These are phyloP conservation scores for Mentha longifolia DNA, from an alignment of 257 asterid species.

Conservation along the genomic window DNA sequence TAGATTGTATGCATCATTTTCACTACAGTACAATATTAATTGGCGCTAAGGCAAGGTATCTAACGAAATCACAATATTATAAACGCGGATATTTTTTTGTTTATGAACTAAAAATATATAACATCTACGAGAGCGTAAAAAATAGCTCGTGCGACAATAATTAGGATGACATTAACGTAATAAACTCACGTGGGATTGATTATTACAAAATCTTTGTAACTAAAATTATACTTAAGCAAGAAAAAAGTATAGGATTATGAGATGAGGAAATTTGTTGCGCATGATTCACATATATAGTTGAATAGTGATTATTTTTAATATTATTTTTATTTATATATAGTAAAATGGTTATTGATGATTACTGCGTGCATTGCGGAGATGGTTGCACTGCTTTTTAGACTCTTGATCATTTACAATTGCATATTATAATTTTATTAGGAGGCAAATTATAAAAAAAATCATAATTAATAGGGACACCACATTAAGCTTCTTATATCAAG, in stretches of 20 bases:
- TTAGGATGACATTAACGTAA: neutral
- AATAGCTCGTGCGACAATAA: neutral
- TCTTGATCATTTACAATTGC: slow-evolving; percentile 6
- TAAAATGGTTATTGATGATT: slow-evolving; percentile 3
- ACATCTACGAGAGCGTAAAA: neutral
- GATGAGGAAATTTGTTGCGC: neutral
- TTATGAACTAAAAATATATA: too few relatives aligned
- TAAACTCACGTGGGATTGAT: neutral
- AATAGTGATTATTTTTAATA: too few relatives aligned
- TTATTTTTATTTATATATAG: too few relatives aligned
- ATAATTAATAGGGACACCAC: neutral
- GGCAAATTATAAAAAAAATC: neutral
- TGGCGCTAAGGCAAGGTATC: too few relatives aligned
- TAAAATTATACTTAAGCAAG: too few relatives aligned
- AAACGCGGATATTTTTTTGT: too few relatives aligned
- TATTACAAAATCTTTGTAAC: neutral
- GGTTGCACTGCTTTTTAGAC: slow-evolving; percentile 26
- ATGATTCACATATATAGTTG: neutral
- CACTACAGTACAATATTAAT: too few relatives aligned
- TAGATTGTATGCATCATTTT: too few relatives aligned
- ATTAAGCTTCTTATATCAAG: neutral
- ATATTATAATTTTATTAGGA: neutral
- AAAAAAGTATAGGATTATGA: too few relatives aligned
- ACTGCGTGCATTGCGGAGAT: slow-evolving; percentile 36
- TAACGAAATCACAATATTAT: neutral